Conservation (phyloP, 2,329 filamentous ascomycete genomes). For the Penicillium palitans region DNA sequence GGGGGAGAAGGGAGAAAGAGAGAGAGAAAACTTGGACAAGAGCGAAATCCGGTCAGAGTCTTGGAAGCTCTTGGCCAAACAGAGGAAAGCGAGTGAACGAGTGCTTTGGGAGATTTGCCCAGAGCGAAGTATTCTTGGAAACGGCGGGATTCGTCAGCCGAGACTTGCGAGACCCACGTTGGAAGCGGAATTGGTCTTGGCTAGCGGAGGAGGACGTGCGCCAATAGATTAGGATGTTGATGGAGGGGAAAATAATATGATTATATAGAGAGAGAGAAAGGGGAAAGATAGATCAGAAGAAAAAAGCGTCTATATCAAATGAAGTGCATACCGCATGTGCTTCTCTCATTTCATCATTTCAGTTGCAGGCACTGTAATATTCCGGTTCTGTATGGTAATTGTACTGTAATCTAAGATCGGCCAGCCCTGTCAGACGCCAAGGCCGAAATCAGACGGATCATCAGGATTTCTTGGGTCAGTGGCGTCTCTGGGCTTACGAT, state of each 20-base stretch:
- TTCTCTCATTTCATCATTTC: neutral
- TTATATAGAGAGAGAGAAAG: neutral
- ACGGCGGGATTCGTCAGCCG: conserved; percentile 31
- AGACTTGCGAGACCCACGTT: conserved; percentile 26
- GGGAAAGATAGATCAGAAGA: neutral
- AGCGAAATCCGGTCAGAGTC: conserved; percentile 11
- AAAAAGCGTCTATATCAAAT: neutral
- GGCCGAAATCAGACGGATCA: neutral
- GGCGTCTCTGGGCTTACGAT: neutral
- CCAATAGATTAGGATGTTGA: neutral
- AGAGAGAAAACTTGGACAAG: conserved; percentile 11
- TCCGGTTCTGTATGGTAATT: conserved; percentile 4
- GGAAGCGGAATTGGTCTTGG: conserved; percentile 27
- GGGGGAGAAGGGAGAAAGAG: conserved; percentile 5
- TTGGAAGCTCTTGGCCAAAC: conserved; percentile 24
- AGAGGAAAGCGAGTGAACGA: conserved; percentile 13
- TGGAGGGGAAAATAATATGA: neutral
- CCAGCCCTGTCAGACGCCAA: conserved; percentile 23
- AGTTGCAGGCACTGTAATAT: conserved; percentile 1
- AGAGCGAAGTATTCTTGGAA: conserved; percentile 19
- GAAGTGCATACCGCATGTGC: neutral
- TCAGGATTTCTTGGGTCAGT: conserved; percentile 5
- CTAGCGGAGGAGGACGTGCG: conserved; percentile 15
- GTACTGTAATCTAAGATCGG: neutral
- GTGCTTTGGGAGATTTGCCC: conserved; percentile 20